Evolutionary conservation across 2,329 filamentous ascomycete species (phyloP).

Genomic region (Clonostachys rhizophaga): DNA sequence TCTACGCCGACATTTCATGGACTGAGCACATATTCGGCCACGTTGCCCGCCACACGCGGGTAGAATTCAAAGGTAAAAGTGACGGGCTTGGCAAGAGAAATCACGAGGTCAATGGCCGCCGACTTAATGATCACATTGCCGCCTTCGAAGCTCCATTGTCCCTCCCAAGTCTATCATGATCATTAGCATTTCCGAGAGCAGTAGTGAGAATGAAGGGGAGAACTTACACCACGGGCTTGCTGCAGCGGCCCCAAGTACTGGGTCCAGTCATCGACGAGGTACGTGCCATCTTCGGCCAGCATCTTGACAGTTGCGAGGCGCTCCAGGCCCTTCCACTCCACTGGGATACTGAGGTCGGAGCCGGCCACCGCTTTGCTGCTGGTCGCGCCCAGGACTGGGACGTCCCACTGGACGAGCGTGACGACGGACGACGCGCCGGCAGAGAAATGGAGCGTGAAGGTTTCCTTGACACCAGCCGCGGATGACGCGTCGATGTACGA

Average conservation of each 20-base stretch:
- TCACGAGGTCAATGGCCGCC: constrained; percentile 37
- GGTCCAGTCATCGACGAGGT: constrained; percentile 53
- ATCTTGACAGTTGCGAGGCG: constrained; percentile 4
- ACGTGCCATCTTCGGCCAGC: constrained; percentile 31
- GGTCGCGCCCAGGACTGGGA: constrained; percentile 25
- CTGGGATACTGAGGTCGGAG: constrained; percentile 2
- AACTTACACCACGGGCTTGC: constrained; percentile 31
- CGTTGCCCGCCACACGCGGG: constrained; percentile 42
- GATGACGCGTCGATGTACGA: constrained; percentile 33
- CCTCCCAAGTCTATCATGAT: constrained; percentile 32
- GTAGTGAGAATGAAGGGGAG: background rate
- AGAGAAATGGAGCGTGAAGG: constrained; percentile 47
- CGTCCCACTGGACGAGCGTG: constrained; percentile 47
- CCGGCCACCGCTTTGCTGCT: constrained; percentile 1
- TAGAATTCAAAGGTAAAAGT: constrained; percentile 52
- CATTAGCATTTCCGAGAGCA: background rate
- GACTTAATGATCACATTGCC: constrained; percentile 38
- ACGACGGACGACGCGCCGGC: constrained; percentile 39
- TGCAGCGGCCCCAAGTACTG: constrained; percentile 46
- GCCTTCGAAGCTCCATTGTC: constrained; percentile 46
- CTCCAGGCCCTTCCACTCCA: constrained; percentile 4
- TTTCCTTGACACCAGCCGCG: constrained; percentile 38
- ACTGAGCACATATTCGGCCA: constrained; percentile 29
- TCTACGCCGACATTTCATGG: background rate
- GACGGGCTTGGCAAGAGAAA: constrained; percentile 33